Evolutionary conservation across 495 filamentous ascomycete species (phyloP).

Genomic region (Pseudevernia furfuracea): DNA sequence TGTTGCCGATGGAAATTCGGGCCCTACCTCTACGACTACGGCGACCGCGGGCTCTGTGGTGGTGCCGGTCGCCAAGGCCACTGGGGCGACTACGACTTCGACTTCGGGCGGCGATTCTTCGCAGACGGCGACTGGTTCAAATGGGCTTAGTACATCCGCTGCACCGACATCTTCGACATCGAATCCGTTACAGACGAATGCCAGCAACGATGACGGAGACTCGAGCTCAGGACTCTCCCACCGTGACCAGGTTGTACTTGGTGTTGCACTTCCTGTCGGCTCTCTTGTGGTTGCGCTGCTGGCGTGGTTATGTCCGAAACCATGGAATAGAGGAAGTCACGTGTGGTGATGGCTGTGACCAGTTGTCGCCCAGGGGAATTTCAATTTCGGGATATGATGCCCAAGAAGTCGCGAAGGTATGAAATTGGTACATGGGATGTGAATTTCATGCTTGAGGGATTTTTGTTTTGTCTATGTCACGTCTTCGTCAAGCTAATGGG

Average conservation of each 20-base stretch:
- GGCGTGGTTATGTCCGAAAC: conserved; percentile 14
- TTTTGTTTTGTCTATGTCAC: not conserved
- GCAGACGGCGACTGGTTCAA: conserved; percentile 1
- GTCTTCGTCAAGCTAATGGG: not conserved
- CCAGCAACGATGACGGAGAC: not conserved
- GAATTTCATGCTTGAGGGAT: not conserved
- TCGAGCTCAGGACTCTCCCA: conserved; percentile 5
- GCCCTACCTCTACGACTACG: conserved; percentile 14
- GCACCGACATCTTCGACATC: not conserved
- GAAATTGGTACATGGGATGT: not conserved
- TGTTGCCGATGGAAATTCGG: not conserved
- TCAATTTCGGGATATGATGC: not conserved
- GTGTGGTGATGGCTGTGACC: not conserved
- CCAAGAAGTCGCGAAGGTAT: not conserved
- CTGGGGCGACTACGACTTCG: conserved; percentile 4
- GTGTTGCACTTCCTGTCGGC: conserved; percentile 11
- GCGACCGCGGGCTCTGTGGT: conserved; percentile 6
- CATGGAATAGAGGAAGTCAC: not conserved
- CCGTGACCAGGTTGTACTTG: conserved; percentile 1
- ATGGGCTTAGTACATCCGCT: not conserved
- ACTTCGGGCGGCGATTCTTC: not conserved
- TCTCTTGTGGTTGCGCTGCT: conserved; percentile 9
- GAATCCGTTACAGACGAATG: not conserved
- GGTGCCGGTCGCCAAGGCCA: conserved; percentile 7
- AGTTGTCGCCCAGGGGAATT: not conserved